Evolutionary conservation across 805 yeast genomes (phyloP).

Genomic region (Saccharomycopsis vini): DNA sequence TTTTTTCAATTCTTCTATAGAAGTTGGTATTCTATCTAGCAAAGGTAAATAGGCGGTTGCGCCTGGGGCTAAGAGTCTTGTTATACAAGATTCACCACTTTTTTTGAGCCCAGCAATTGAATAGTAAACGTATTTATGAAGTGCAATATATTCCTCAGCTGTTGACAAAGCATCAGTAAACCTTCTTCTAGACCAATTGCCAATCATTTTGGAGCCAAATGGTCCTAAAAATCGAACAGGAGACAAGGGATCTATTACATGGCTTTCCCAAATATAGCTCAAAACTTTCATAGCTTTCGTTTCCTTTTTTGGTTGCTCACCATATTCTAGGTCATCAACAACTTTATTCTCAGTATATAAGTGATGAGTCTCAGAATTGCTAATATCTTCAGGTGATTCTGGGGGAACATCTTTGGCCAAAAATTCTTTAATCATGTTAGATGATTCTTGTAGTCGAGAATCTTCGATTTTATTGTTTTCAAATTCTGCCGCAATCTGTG

Average conservation of each 20-base stretch:
- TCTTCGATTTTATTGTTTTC: background rate
- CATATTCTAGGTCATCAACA: slow-evolving; percentile 2
- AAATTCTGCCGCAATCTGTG: slow-evolving; percentile 2
- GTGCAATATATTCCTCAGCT: slow-evolving; percentile 28
- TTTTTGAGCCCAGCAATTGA: slow-evolving; percentile 43
- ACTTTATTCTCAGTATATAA: slow-evolving; percentile 7
- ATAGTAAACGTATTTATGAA: slow-evolving; percentile 49
- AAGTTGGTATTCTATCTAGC: slow-evolving; percentile 39
- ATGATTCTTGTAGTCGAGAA: slow-evolving; percentile 1
- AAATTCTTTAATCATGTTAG: slow-evolving; percentile 3
- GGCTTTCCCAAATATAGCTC: slow-evolving; percentile 38
- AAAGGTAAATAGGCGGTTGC: slow-evolving; percentile 50
- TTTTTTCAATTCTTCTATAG: slow-evolving; percentile 22
- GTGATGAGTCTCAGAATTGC: slow-evolving; percentile 11
- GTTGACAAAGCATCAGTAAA: slow-evolving; percentile 25
- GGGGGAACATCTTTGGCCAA: no score
- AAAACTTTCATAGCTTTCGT: background rate
- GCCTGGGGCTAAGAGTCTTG: slow-evolving; percentile 51
- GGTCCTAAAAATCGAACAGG: slow-evolving; percentile 46
- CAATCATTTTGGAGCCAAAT: slow-evolving; percentile 39
- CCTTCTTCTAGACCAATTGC: slow-evolving; percentile 48
- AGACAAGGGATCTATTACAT: slow-evolving; percentile 46
- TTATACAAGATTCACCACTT: slow-evolving; percentile 57
- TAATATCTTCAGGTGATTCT: background rate
- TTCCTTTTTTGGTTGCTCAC: slow-evolving; percentile 10